Evolutionary conservation across 345 rosid genomes (phyloP), one percentile per base, ranked within the genome.

Genomic region (Physaria fendleri): DNA sequence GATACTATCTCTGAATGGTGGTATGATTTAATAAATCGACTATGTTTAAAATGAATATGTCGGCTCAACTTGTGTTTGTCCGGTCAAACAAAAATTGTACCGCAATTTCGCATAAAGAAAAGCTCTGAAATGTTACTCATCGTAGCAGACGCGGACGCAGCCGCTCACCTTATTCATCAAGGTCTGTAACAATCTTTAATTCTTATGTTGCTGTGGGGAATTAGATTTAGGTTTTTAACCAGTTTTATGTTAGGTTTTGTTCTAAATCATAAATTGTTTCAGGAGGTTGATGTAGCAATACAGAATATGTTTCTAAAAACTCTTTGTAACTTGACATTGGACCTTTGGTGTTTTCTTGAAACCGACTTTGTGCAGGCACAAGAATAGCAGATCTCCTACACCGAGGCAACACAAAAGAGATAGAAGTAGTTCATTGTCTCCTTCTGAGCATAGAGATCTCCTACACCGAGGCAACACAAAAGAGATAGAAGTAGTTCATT

Each of bases 351-450:
- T 27, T 35, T 45, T 65, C n/a, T n/a, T n/a, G 29, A 16, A 44
- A 55, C 33, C 11, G 1, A 52, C n/a, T 39, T 30, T 12, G 56
- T 56, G 72, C n/a, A 74, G 90, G 68, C 81, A 80, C 62, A 87
- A 82, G 33, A 82, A 77, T 56, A 84, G 77, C 22, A 82, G 66
- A 12, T 87, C 95, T 59, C 88, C 88, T 4, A 45, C 75, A 13
- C 82, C 79, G 0, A 75, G 82, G 73, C 77, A 73, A 48, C 85
- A 57, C 51, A 69, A 76, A 38, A 71, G 78, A 6, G 83, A 56
- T 23, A 75, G 50, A 71, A 71, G 75, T 51, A 43, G 43, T 20
- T 79, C 88, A 2, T 24, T 69, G 34, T 87, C 90, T 72, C 81
- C 83, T 13, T 45, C 74, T 4, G 84, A 81, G 34, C 78, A 64